These are phyloP conservation scores for Inga laurina DNA, from an alignment of 306 rosid species.

Conservation along the genomic window DNA sequence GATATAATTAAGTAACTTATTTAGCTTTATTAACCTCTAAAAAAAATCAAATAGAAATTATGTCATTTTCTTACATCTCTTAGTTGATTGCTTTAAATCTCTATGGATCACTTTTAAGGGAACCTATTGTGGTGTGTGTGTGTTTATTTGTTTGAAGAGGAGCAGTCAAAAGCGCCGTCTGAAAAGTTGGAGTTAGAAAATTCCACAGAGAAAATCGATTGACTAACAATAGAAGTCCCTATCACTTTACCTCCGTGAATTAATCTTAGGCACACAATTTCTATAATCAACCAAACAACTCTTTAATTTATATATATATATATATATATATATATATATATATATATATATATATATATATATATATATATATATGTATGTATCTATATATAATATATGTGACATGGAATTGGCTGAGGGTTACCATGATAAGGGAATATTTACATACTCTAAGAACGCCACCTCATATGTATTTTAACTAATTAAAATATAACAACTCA, in stretches of 20 bases:
- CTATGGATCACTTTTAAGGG: background rate
- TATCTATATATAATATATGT: background rate
- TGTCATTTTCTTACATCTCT: background rate
- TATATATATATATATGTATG: background rate
- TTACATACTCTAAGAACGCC: too few relatives aligned
- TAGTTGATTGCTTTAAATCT: background rate
- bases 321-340: background rate
- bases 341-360: too few relatives aligned
- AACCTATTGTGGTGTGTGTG: background rate
- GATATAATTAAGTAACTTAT: too few relatives aligned
- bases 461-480: too few relatives aligned
- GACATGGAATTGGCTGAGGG: background rate
- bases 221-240: conserved; percentile 1
- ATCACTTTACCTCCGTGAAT: background rate
- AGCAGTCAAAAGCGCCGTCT: conserved; percentile 64
- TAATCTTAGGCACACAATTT: background rate
- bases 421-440: too few relatives aligned
- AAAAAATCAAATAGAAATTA: too few relatives aligned
- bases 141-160: background rate
- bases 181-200: conserved; percentile 6
- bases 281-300: background rate
- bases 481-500: too few relatives aligned
- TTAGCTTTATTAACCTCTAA: too few relatives aligned
- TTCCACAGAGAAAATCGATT: conserved; percentile 34
- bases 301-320: background rate